phyloP scores from a whole-genome alignment of 208 protist species.

The Strigomonas culicis region DNA sequence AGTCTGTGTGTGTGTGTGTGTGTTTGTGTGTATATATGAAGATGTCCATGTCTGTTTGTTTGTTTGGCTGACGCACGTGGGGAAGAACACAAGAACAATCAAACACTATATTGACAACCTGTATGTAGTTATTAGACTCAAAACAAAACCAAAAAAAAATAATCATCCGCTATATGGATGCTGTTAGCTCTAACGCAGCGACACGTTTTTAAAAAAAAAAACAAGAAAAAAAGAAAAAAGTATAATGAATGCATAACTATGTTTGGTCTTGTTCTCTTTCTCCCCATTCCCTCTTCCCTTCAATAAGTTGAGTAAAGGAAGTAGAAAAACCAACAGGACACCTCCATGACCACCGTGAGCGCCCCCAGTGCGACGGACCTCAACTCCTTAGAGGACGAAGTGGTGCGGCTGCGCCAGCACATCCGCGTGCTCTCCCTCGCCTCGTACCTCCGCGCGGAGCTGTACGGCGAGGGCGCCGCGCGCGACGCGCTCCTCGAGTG shows the following conservation, averaged over 20 bases:
- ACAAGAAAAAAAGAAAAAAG: background rate
- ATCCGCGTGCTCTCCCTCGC: background rate
- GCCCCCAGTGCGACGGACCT: no score
- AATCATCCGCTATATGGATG: background rate
- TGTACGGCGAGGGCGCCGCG: background rate
- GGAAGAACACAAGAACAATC: no score
- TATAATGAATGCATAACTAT: background rate
- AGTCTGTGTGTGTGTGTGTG: no score
- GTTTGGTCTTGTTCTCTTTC: conserved; percentile 9
- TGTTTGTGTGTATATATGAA: no score
- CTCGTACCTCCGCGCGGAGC: background rate
- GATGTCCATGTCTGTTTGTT: no score
- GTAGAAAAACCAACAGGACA: no score
- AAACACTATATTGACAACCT: background rate
- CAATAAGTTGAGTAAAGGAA: no score
- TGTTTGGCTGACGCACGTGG: no score
- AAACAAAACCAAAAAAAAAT: background rate
- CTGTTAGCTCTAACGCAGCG: no score
- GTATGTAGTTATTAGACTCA: background rate
- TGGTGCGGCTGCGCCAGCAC: background rate
- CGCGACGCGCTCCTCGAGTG: background rate
- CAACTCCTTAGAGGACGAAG: background rate
- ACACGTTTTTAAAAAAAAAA: no score
- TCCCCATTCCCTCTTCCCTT: conserved; percentile 3
- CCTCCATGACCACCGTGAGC: no score